Evolutionary conservation across 768 basidiomycete genomes (phyloP).

Genomic region (Coprinopsis strossmayeri): DNA sequence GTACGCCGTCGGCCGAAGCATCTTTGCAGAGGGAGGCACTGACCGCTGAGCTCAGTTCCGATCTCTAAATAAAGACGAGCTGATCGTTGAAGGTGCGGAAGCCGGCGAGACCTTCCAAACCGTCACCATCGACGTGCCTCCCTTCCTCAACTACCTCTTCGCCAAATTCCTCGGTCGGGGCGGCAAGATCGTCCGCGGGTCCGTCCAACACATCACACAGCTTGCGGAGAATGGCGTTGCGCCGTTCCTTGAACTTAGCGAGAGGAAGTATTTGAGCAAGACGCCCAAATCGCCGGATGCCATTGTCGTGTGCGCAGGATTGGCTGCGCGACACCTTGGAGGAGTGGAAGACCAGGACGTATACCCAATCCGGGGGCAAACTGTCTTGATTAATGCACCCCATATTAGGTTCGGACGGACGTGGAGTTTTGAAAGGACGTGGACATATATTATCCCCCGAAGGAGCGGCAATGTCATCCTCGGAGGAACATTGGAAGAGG

Average conservation of each 20-base stretch:
- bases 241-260: conserved; percentile 13
- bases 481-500: conserved; percentile 49
- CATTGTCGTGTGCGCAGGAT: conserved; percentile 49
- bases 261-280: neutral
- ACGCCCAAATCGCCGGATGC: conserved; percentile 7
- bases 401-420: conserved; percentile 54
- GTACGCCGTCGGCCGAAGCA: conserved; percentile 30
- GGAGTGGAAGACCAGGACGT: conserved; percentile 76
- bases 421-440: conserved; percentile 26
- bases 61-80: conserved; percentile 30
- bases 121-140: conserved; percentile 54
- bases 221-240: conserved; percentile 38
- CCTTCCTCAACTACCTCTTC: conserved; percentile 60
- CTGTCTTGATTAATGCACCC: conserved; percentile 67
- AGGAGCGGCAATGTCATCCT: conserved; percentile 38
- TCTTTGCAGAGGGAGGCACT: too few relatives aligned
- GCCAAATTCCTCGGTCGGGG: conserved; percentile 48
- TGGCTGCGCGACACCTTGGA: conserved; percentile 68
- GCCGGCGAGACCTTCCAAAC: conserved; percentile 52
- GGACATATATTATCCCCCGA: conserved; percentile 63
- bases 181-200: conserved; percentile 41
- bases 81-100: conserved; percentile 30
- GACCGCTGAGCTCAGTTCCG: conserved; percentile 19
- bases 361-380: conserved; percentile 79
- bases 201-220: conserved; percentile 56